Evolutionary conservation across 108 stramenopile genomes (phyloP), one percentile per base, ranked within the genome.

Genomic region (Epipyxis sp.): DNA sequence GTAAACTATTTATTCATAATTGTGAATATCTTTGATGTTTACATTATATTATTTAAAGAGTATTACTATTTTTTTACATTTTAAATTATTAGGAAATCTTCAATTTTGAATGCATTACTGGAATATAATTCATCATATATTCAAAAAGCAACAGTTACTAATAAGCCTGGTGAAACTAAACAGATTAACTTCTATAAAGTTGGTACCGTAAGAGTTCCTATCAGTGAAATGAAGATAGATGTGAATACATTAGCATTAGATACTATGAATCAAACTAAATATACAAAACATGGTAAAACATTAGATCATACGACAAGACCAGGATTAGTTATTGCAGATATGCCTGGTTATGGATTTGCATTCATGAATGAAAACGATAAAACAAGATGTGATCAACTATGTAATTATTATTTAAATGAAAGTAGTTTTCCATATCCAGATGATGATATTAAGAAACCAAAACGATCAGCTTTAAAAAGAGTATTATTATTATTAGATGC

Each of bases 301-400:
- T 13, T 13, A 20, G 6, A 6, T 50, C 6, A 20, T 50, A 50
- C 6, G 6, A 50, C 6, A 13, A 74, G 43, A 16, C 69, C 79
- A 1, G 58, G 20, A 42, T 61, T 80, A 79, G 80, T 79, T 41
- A 76, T 82, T 0, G 82, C 59, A 1, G 82, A 82, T 29, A 80
- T 81, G 81, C 82, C 82, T 29, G 82, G 82, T 42, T 82, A 78
- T 44, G 82, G 82, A 40, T 82, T 82, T 80, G 80, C 80, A 1
- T 81, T 78, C 68, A 80, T 80, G 69, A 61, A 80, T 1, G 69
- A 82, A 69, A 37, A 78, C 59, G 42, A 42, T 79, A 40, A 65
- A 68, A 42, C 27, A 80, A 76, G 25, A 35, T 81, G 81, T 27
- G 59, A 27, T 2, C 25, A 34, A 1, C 30, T 44, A 3, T 30